Evolutionary conservation across 345 rosid species (phyloP), one percentile per base, ranked within the genome.

Genomic region (Eutrema japonicum): DNA sequence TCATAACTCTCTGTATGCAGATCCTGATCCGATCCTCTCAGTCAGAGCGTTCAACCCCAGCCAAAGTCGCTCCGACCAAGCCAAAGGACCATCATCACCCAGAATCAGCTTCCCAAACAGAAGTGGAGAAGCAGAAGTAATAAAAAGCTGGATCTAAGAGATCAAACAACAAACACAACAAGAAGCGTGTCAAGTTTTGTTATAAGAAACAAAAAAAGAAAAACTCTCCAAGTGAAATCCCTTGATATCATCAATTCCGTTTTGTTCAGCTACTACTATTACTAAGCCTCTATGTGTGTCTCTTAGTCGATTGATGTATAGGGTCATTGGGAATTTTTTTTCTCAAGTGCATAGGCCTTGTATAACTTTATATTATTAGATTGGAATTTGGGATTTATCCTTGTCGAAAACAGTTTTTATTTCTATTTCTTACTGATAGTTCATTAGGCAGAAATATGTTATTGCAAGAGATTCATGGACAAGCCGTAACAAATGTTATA

Each of bases 31-130:
- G 81, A 40, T 92, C 87, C 56, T 85, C 99, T 4, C 91, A 92
- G 82, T 82, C 99, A 2, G 98, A 87, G 75, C 93, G 86, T 10
- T 95, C 99, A 8, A 86, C 96, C n/a, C 92, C 89, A 1, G 84
- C 93, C 35, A 86, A 84, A 81, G 84, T 87, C 12, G 84, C 83
- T 16, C 96, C 92, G 27, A 79, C 86, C 13, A 88, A 86, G 74
- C 79, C 83, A 68, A 89, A 78, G 60, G 77, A 64, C 10, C 50
- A 56, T 32, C 74, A 48, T 50, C 27, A 61, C 18, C 69, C 82
- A 5, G 75, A 71, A 48, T 63, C 79, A 70, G 64, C 75, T 2
- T 76, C 79, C 52, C 73, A 78, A 68, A 64, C 59, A 13, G 73
- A 55, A 79, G 40, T 4, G 42, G 78, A 70, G 75, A 84, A 90